Base-by-base conservation (phyloP, 345 rosid species). In the Populus nigra region DNA sequence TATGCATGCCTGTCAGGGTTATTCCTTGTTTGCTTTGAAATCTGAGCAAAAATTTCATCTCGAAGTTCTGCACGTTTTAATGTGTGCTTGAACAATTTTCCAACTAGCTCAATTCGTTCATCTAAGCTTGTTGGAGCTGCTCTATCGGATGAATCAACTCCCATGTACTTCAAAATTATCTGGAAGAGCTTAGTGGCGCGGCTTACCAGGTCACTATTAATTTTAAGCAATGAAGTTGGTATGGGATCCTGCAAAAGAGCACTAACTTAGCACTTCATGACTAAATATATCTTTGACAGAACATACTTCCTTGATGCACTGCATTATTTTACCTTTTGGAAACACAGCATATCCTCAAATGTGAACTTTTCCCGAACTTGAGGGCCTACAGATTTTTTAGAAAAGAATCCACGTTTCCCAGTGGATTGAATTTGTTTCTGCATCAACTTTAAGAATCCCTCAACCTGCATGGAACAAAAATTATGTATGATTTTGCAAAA, bases 311-410 rank as follows among this genome's bases (percentile, higher is more conserved):
- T 67, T 7, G 18, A 74, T 70, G 27, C 6, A 12, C 33, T 57
- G 53, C 23, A 62, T 43, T 41, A 16, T 69, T 36, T 62, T 35
- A 96, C 99, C 99, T 93, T 93, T 80, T 96, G 98, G 84, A 92
- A 96, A 84, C 94, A 93, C 65, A 96, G 79, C 99, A 96, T 96
- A 81, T 96, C 99, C 88, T 93, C 97, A 73, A 96, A 91, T 8
- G 98, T 92, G 86, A 90, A 92, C 75, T 89, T 94, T 73, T 91
- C 99, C 71, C 88, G 89, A 77, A 89, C 88, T 80, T 90, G 91
- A 83, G 90, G 85, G 41, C 93, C 96, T 1, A 70, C 80, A 10
- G 96, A 83, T 76, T 92, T 96, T 80, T 93, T 96, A 20, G 88
- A 91, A 82, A 96, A 96, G 84, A 96, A 92, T 17, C 96, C 91